A percentile compares a stretch with the other conserved stretches of the same genome.
Conservation (phyloP, 352 stramenopile genomes). For the Aphanomyces invadans region DNA sequence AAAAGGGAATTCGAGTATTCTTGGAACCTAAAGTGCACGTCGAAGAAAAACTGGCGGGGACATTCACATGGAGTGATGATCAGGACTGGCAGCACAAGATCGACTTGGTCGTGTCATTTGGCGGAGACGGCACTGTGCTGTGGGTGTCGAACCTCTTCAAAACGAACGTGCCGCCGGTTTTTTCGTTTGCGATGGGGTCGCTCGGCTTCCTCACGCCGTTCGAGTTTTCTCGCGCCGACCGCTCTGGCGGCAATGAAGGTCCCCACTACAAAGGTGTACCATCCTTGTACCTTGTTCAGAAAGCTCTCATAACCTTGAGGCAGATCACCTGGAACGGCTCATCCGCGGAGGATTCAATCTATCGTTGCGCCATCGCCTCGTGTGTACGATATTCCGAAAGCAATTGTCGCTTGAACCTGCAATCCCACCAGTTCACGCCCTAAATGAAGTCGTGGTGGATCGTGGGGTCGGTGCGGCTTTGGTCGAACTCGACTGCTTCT, state of each 20-base stretch:
- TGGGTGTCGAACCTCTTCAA: constrained; percentile 82
- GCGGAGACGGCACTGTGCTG: constrained; percentile 91
- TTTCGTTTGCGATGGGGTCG: constrained; percentile 92
- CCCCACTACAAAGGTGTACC: constrained; percentile 38
- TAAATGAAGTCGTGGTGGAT: constrained; percentile 99
- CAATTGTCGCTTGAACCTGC: too few species aligned
- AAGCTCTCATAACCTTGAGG: neutral
- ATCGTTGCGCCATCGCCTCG: constrained; percentile 66
- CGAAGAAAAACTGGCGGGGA: constrained; percentile 45
- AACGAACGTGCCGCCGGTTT: constrained; percentile 91
- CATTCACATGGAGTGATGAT: constrained; percentile 53
- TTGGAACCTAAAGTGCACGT: constrained; percentile 65
- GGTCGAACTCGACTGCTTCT: constrained; percentile 96
- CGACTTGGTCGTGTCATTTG: constrained; percentile 90
- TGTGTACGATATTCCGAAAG: constrained; percentile 64
- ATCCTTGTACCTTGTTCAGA: neutral
- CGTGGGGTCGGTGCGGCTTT: constrained; percentile 84
- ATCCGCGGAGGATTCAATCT: constrained; percentile 80
- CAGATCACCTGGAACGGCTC: constrained; percentile 60
- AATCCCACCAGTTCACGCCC: constrained; percentile 87
- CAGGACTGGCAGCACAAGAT: constrained; percentile 72
- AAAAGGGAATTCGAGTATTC: constrained; percentile 63
- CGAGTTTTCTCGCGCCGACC: too few species aligned
- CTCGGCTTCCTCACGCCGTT: constrained; percentile 96
- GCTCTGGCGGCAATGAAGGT: too few species aligned